A percentile compares a stretch with the other conserved stretches of the same genome.
Evolutionary conservation across 139 green algal species (phyloP).

Genomic region (Chlorella vulgaris): DNA sequence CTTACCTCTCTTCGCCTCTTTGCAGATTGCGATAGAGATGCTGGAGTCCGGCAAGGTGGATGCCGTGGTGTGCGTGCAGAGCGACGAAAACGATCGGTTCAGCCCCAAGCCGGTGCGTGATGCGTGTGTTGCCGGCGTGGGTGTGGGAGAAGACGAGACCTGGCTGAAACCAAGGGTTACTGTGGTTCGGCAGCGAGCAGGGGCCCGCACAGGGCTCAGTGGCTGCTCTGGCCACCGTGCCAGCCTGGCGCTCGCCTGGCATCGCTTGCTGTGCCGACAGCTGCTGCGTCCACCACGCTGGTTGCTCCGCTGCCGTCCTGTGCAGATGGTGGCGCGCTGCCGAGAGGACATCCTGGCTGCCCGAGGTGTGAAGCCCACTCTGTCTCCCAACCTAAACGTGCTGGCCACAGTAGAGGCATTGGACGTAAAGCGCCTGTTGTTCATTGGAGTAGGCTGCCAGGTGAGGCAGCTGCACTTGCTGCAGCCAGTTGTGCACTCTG

Average conservation of each 20-base stretch:
- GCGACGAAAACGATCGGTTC: slow-evolving; percentile 83
- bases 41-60: slow-evolving; percentile 86
- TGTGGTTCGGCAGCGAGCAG: too few species aligned
- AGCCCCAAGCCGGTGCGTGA: slow-evolving; percentile 74
- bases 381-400: slow-evolving; percentile 91
- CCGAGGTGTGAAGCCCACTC: slow-evolving; percentile 91
- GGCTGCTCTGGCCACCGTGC: too few species aligned
- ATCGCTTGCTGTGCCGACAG: too few species aligned
- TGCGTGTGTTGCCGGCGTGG: too few species aligned
- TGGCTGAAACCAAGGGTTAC: too few species aligned
- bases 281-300: too few species aligned
- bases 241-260: too few species aligned
- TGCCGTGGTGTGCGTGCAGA: slow-evolving; percentile 95
- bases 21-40: slow-evolving; percentile 79
- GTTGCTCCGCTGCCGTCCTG: too few species aligned
- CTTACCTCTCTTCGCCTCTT: slow-evolving; percentile 16
- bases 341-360: slow-evolving; percentile 88
- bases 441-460: slow-evolving; percentile 95
- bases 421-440: slow-evolving; percentile 84
- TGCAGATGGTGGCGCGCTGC: slow-evolving; percentile 72
- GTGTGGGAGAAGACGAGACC: too few species aligned
- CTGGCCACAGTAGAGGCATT: slow-evolving; percentile 94
- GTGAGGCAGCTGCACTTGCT: slow-evolving; percentile 36
- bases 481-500: neutral
- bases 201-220: too few species aligned